These are phyloP conservation scores for Rhexocercosporidium sp. DNA, from an alignment of 2,329 filamentous ascomycete genomes.

Conservation along the genomic window DNA sequence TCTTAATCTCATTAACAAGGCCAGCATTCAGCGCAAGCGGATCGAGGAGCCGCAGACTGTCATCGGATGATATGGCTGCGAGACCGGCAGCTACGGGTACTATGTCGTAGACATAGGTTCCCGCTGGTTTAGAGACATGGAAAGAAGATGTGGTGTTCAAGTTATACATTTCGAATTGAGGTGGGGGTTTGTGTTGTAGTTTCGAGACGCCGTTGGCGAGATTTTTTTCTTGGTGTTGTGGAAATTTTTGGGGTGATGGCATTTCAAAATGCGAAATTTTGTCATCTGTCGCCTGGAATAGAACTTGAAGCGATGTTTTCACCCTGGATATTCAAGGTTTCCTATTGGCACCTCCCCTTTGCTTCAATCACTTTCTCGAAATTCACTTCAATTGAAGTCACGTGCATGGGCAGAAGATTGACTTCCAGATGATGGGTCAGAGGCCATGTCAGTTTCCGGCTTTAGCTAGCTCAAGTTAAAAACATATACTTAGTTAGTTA, in stretches of 20 bases:
- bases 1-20: constrained; percentile 53
- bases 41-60: constrained; percentile 70
- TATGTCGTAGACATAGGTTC: constrained; percentile 52
- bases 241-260: constrained; percentile 1
- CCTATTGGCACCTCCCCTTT: no score
- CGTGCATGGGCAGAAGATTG: no score
- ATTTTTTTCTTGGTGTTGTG: constrained; percentile 7
- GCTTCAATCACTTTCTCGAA: neutral
- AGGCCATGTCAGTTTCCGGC: no score
- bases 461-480: no score
- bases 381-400: neutral
- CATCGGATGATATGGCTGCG: constrained; percentile 68
- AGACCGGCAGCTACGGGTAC: constrained; percentile 38
- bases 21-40: constrained; percentile 59
- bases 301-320: no score
- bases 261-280: neutral
- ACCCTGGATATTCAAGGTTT: no score
- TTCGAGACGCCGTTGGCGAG: neutral
- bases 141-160: constrained; percentile 35
- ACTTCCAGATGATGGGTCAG: no score
- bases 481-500: no score
- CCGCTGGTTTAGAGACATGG: constrained; percentile 35
- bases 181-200: neutral
- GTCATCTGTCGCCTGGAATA: neutral
- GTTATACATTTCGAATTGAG: constrained; percentile 39